These are phyloP conservation scores for Bretschneidera sinensis DNA, from an alignment of 345 rosid species.

Conservation along the genomic window DNA sequence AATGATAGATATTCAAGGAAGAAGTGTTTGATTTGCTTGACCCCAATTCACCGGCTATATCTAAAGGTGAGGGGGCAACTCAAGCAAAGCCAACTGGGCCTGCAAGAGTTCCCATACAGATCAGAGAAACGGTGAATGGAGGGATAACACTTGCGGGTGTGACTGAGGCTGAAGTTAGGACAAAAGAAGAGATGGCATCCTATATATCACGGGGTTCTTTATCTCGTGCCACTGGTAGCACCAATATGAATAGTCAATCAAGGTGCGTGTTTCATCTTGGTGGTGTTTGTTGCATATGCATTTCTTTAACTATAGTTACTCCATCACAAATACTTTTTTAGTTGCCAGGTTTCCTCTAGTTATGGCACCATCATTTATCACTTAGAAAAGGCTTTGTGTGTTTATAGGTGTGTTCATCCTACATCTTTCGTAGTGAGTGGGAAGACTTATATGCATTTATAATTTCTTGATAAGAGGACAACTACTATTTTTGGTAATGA, in stretches of 20 bases:
- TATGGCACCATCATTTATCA: neutral
- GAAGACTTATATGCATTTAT: neutral
- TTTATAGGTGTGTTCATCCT: no score
- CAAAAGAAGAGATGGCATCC: slow-evolving; percentile 86
- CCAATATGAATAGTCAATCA: slow-evolving; percentile 97
- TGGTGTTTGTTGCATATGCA: neutral
- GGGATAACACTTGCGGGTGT: slow-evolving; percentile 97
- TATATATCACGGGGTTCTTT: slow-evolving; percentile 72
- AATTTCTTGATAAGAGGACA: neutral
- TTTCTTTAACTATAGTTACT: neutral
- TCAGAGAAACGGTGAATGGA: slow-evolving; percentile 82
- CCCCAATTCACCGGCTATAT: slow-evolving; percentile 32
- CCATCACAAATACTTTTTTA: neutral
- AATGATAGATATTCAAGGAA: slow-evolving; percentile 80
- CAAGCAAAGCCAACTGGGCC: slow-evolving; percentile 41
- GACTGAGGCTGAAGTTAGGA: slow-evolving; percentile 81
- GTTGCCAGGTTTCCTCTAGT: neutral
- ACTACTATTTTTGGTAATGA: neutral
- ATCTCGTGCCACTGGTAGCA: slow-evolving; percentile 90
- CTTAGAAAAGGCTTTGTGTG: neutral
- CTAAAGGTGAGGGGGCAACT: slow-evolving; percentile 44
- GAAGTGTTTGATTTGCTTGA: slow-evolving; percentile 94
- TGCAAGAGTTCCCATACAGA: slow-evolving; percentile 74
- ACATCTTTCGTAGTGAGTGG: neutral
- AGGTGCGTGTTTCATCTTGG: slow-evolving; percentile 40